These are phyloP conservation scores for Fragaria nilgerrensis DNA, from an alignment of 306 rosid genomes.

Conservation along the genomic window DNA sequence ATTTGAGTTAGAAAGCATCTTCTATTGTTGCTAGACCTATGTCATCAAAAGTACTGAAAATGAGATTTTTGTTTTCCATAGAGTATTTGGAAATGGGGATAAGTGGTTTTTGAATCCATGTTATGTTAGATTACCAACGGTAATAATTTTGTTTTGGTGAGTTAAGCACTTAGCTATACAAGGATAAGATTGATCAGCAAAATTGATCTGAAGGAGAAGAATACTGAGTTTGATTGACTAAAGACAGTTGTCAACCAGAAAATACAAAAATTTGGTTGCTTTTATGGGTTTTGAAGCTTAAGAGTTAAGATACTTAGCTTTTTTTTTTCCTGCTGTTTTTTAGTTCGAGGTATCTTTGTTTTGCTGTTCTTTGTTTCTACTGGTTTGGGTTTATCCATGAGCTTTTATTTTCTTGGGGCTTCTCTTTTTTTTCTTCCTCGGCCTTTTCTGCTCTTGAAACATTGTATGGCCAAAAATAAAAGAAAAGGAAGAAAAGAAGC, in stretches of 20 bases:
- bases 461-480: background rate
- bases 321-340: background rate
- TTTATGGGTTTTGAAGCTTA: background rate
- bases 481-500: background rate
- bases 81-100: background rate
- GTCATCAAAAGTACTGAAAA: background rate
- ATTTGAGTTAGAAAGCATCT: background rate
- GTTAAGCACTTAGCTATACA: background rate
- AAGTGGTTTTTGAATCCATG: background rate
- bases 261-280: background rate
- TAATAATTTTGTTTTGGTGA: background rate
- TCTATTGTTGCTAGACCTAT: background rate
- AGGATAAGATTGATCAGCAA: background rate
- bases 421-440: background rate
- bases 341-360: background rate
- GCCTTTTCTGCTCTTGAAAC: background rate
- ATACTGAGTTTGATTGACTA: background rate
- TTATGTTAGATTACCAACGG: background rate
- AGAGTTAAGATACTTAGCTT: background rate
- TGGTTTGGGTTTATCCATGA: background rate
- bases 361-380: background rate
- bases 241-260: background rate
- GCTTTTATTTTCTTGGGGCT: no score
- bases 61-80: slow-evolving; percentile 1
- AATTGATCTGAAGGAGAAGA: background rate